Evolutionary conservation across 1,139 yeast species (phyloP), one percentile per base, ranked within the genome.

Genomic region (Blastobotrys buckinghamii): DNA sequence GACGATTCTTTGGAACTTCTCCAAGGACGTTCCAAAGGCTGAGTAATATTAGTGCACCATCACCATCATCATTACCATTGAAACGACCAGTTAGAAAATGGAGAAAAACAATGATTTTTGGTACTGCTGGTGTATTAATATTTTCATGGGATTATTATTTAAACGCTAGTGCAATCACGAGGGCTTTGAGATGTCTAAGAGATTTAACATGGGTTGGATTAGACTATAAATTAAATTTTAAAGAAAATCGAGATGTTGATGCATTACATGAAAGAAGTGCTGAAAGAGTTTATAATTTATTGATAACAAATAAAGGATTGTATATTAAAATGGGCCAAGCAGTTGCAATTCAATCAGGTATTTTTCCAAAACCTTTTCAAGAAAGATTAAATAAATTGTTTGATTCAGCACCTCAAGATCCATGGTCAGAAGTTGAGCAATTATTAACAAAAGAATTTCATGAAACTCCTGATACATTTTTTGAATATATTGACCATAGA

Each of bases 291-390:
- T 73, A 77, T 55, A 64, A 75, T 40, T 65, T 84, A 58, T 63
- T 85, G 50, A 66, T 70, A 53, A 63, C 65, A 3, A 85, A 85
- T 60, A 82, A 81, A 59, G 94, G 95, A 0, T 70, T 85, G 17
- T 85, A 82, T 61, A 81, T 85, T 59, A 85, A 85, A 63, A 65
- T 83, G 57, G 90, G 90, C 36, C 90, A 83, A 68, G 82, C 85
- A 35, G 76, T 83, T 38, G 89, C 89, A 16, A 78, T 83, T 58
- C 89, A 83, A 59, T 84, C 85, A 1, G 68, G 75, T 13, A 70
- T 82, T 53, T 78, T 85, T 58, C 95, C 95, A 1, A 64, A 71
- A 30, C 82, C 78, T 20, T 82, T 69, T 60, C 84, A 80, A 55
- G 70, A 67, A 40, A 72, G 75, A 55, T 80, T 83, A 60, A 71